These are phyloP conservation scores for Xylariales sp. DNA, from an alignment of 2,329 filamentous ascomycete genomes.

Conservation along the genomic window DNA sequence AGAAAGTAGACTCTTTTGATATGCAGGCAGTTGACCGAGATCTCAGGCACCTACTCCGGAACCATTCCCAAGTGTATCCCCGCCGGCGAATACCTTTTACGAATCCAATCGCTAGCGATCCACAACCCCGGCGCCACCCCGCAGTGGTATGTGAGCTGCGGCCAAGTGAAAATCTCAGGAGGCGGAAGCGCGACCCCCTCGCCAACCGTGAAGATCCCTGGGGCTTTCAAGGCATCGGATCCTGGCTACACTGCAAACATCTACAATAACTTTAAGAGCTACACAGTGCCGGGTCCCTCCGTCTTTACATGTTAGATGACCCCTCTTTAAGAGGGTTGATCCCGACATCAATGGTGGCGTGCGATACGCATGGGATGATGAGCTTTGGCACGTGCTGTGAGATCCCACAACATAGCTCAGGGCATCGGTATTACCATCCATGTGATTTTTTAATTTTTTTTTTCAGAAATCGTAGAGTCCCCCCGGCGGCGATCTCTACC, in stretches of 20 bases:
- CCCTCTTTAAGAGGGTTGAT: not conserved
- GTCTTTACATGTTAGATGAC: conserved; percentile 43
- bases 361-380: not conserved
- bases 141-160: conserved; percentile 61
- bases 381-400: not conserved
- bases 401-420: too few species aligned
- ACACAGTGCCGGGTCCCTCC: conserved; percentile 46
- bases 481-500: not conserved
- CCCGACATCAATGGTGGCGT: not conserved
- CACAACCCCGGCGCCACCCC: conserved; percentile 63
- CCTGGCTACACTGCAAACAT: conserved; percentile 54
- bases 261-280: conserved; percentile 47
- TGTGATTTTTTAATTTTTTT: not conserved
- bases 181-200: conserved; percentile 52
- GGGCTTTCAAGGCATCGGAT: conserved; percentile 56
- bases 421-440: not conserved
- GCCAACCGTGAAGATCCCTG: conserved; percentile 55
- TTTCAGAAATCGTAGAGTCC: not conserved
- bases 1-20: too few species aligned
- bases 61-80: conserved; percentile 65
- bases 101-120: conserved; percentile 70
- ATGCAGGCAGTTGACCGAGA: conserved; percentile 10
- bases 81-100: conserved; percentile 67
- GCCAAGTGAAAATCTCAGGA: conserved; percentile 59
- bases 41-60: conserved; percentile 49